Evolutionary conservation across 306 rosid genomes (phyloP), one percentile per base, ranked within the genome.

Genomic region (Rosa persica): DNA sequence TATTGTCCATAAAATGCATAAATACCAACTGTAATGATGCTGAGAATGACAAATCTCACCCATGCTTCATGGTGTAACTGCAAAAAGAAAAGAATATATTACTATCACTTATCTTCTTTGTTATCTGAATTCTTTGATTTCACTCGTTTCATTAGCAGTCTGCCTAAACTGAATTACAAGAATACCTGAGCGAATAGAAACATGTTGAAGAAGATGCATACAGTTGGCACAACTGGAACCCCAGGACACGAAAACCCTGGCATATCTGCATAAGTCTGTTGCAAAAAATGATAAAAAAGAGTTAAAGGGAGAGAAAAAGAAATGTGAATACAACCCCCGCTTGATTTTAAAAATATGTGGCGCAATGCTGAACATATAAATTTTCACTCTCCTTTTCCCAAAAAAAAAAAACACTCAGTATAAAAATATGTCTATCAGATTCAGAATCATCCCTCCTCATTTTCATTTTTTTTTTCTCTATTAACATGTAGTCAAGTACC

Each of bases 31-130:
- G 84, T 84, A 72, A 89, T 57, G 71, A 79, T 72, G 76, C 90
- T 72, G 48, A 95, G 87, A 79, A 93, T 73, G 71, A 93, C 86
- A 79, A 95, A 95, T 91, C 99, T 88, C 79, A 91, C 81, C 99
- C 98, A 90, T 65, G 98, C 98, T 91, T 93, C 98, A 25, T 88
- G 46, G 82, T 95, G 98, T 76, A 93, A 82, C 98, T 95, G 96
- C 75, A 78, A 65, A 87, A n/a, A 58, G 67, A 79, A 64, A 84
- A 58, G 30, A 57, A 74, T 10, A 68, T 60, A 60, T 78, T 68
- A 72, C 11, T 30, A 82, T 81, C 71, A 77, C 65, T 78, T 73
- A 34, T 54, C 47, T 22, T 27, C 66, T 76, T 81, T 17, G 25
- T 30, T 49, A 76, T 43, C 46, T 13, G 19, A 67, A 54, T 70